Conservation (phyloP, 2,329 filamentous ascomycete genomes). For the Colletotrichum shisoi region DNA sequence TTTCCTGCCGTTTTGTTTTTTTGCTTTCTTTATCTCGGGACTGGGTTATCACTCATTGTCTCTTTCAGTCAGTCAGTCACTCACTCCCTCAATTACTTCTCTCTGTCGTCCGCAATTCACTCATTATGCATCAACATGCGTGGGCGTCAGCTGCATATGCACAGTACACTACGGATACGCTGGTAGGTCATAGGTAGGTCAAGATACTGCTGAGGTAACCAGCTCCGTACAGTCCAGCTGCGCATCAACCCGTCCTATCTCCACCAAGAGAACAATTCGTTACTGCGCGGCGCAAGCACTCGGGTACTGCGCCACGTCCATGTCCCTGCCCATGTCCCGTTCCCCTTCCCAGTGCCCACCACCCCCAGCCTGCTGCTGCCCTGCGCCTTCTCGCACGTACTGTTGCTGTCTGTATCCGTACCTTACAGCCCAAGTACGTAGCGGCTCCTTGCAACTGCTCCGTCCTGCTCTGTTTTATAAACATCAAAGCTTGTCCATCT, state of each 20-base stretch:
- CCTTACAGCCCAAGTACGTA: constrained; percentile 24
- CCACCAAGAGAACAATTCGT: constrained; percentile 24
- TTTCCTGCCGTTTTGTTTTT: no score
- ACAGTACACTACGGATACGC: no score
- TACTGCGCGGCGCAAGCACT: constrained; percentile 6
- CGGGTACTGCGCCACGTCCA: constrained; percentile 36
- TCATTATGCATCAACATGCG: background rate
- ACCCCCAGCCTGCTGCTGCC: constrained; percentile 9
- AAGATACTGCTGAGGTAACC: no score
- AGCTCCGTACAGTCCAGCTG: constrained; percentile 1
- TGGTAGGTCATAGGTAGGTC: no score
- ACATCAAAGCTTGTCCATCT: constrained; percentile 35
- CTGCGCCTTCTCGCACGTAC: constrained; percentile 34
- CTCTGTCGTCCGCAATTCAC: background rate
- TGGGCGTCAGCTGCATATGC: no score
- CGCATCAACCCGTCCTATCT: constrained; percentile 35
- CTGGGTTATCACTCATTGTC: background rate
- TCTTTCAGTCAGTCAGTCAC: background rate
- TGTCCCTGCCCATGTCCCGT: constrained; percentile 33
- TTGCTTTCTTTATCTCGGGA: background rate
- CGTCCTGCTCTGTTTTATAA: constrained; percentile 36
- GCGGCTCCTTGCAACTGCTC: constrained; percentile 11
- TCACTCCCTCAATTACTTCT: background rate
- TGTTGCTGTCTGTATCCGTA: constrained; percentile 17
- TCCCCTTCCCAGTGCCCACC: constrained; percentile 13